Conservation (phyloP, 768 basidiomycete genomes). For the Trichaptum fuscoviolaceum region DNA sequence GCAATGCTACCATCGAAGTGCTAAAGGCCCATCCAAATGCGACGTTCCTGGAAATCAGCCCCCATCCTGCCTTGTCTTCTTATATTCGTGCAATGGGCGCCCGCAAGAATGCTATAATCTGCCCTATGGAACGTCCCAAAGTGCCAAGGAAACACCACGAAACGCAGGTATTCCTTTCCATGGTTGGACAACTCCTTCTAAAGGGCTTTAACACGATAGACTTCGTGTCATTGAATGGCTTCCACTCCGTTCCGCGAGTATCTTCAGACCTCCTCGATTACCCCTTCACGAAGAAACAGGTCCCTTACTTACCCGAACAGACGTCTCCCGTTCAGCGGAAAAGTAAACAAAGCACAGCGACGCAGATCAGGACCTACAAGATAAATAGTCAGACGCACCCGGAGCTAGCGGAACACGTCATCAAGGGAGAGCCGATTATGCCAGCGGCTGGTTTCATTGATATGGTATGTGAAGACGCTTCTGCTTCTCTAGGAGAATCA, state of each 20-base stretch:
- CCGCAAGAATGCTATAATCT: conserved; percentile 16
- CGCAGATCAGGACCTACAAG: conserved; percentile 28
- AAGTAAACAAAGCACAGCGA: conserved; percentile 27
- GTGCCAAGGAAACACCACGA: conserved; percentile 19
- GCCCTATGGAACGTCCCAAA: conserved; percentile 26
- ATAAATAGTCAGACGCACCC: conserved; percentile 34
- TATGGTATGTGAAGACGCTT: conserved; percentile 25
- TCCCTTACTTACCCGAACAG: conserved; percentile 19
- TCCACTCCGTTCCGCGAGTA: conserved; percentile 13
- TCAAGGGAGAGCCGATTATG: conserved; percentile 40
- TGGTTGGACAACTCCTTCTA: conserved; percentile 25
- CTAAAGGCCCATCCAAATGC: conserved; percentile 17
- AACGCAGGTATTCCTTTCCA: conserved; percentile 17
- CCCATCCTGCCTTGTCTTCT: conserved; percentile 34
- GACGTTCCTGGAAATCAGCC: conserved; percentile 32
- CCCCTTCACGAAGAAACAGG: conserved; percentile 26
- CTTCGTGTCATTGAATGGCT: conserved; percentile 26
- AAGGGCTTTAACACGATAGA: conserved; percentile 27
- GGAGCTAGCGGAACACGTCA: conserved; percentile 37
- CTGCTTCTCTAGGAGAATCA: conserved; percentile 4
- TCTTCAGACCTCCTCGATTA: conserved; percentile 19
- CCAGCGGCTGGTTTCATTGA: conserved; percentile 39
- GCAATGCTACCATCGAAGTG: conserved; percentile 24
- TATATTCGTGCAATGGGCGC: conserved; percentile 25
- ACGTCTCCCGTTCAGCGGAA: conserved; percentile 2